Base-by-base conservation (phyloP, 202 grass and related monocot genomes). In the Panicum hallii region DNA sequence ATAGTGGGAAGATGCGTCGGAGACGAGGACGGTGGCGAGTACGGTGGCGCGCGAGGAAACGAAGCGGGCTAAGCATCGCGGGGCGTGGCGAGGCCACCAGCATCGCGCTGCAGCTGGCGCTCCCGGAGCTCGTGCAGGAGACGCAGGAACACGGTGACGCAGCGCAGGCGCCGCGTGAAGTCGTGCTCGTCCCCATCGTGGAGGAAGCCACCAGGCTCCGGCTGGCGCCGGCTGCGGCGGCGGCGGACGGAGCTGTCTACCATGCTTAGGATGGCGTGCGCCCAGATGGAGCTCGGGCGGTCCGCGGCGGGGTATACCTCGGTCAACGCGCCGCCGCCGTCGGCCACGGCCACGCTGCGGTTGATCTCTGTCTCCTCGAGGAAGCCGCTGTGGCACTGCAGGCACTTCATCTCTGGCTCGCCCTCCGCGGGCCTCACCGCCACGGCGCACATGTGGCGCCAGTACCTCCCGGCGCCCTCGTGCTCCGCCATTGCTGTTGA, bases 351-450 rank as follows among this genome's bases (percentile, higher is more conserved):
- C 44, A 47, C 74, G 56, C 83, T 20, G 32, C 81, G 80, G 38
- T 83, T 85, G 70, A 81, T 88, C 80, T 85, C 79, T 61, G 94
- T 86, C 70, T 97, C 95, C 84, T 97, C 95, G 11, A 97, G 66
- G 72, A 97, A 97, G 53, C 95, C 90, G 46, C 86, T 85, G 71
- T 90, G 66, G 81, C 95, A 94, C 16, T 81, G 65, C 15, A 92
- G 95, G 90, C 95, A 98, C 79, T 93, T 93, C 85, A 98, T 90
- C 82, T 98, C 92, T 85, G 65, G 63, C 65, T 82, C 90, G 20
- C 50, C 87, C 23, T 85, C 82, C 63, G 85, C 81, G 2, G 92
- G 90, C 32, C 72, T 89, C 70, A 95, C 95, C 4, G 76, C 86
- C 63, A 67, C 77, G 12, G 76, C 44, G 82, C 95, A 98, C 76